Base-by-base conservation (phyloP, 345 rosid genomes). In the Litchi chinensis region DNA sequence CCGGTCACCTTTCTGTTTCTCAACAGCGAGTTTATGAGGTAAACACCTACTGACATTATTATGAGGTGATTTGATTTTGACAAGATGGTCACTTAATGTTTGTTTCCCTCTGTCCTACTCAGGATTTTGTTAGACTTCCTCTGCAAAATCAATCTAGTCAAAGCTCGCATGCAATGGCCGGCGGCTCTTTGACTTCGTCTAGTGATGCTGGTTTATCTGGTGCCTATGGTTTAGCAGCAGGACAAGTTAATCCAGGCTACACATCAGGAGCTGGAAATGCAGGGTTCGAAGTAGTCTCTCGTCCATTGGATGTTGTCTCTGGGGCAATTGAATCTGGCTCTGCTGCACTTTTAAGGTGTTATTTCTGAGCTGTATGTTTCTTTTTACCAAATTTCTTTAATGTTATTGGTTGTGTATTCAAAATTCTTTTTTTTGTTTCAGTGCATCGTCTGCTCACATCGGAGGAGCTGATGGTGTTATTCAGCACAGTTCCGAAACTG, bases 1-100 rank as follows among this genome's bases (percentile, higher is more conserved):
- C 99, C 32, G 98, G 99, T 70, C 97, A 96, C 60, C 84, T 94
- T 79, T 89, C 99, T 26, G 66, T 85, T 56, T 89, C 98, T 82
- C 98, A 94, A 77, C 97, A 94, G 88, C 89, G 99, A 76, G 99
- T 96, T 83, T 96, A 96, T 70, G 98, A 96, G 98, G 99, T 93
- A 86, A 21, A 5, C 70, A 63, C 19, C 60, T 19, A 22, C 24
- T 84, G 41, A n/a, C 60, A 73, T 75, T 81, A 74, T 48, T 59
- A 52, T 65, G 62, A 64, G 54, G 65, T 21, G 52, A 54, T 66
- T 59, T 73, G 63, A 37, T 73, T 22, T 69, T 65, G 3, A 69
- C 77, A 76, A 77, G 77, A 52, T 59, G 72, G 80, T 62, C 44
- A 64, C 57, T 70, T 76, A 70, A 63, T 15, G 32, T 43, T 65